Evolutionary conservation across 73 alveolate species (phyloP), one percentile per base, ranked within the genome.

Genomic region (Paramecium biaurelia): DNA sequence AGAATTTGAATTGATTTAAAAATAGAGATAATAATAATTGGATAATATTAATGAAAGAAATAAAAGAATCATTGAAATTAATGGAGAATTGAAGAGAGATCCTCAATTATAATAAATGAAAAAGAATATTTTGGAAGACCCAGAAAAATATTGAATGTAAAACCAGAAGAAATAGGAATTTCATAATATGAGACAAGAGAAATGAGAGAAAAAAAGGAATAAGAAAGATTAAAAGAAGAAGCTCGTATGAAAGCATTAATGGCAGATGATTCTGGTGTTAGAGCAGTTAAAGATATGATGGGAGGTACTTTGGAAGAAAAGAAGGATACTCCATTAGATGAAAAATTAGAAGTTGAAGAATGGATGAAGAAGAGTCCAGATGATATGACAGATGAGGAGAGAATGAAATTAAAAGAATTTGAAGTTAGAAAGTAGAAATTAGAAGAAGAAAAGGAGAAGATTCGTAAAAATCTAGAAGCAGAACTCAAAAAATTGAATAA

Each of bases 321-420:
- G 95, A 98, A 98, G 88, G 97, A 96, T 53, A 94, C 95, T 57
- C 95, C 97, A 49, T 67, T 93, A 42, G 97, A 98, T 89, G 96
- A 94, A 59, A 96, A 94, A 56, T 93, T 98, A 70, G 99, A 96
- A 37, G 96, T 97, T 70, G 99, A 98, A 92, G 99, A 97, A 10
- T 98, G 99, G 99, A 97, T 97, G 99, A 95, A 93, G 76, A 98
- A 98, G 90, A 96, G 97, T 43, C 92, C 95, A 35, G 99, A 98
- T 67, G 99, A 98, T 82, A 98, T 98, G 99, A 96, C 96, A 37
- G 99, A 97, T 67, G 99, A 98, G 63, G 99, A 98, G 63, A 97
- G 96, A 74, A 93, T 93, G 76, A 96, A 95, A 92, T 92, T 97
- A 32, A 95, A 96, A 85, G 99, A 98, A 76, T 98, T 97, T 85